Percentiles rank a stretch among this genome's conserved stretches.
phyloP scores from a whole-genome alignment of 306 rosid species.

The Luffa aegyptiaca region DNA sequence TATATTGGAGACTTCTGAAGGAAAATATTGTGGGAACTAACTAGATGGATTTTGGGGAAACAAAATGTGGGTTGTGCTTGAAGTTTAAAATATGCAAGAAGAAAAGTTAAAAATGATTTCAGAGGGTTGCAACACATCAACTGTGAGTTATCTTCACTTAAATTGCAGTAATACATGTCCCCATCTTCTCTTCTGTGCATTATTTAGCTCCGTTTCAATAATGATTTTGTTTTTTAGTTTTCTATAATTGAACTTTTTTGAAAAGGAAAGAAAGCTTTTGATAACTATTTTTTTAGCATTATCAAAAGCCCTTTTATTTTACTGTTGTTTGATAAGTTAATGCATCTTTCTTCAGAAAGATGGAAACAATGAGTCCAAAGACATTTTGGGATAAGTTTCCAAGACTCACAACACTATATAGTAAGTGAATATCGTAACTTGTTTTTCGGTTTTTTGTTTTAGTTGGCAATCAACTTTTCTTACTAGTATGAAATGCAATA shows the following conservation, averaged over 20 bases:
- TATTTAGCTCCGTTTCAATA: background rate
- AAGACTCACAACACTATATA: constrained; percentile 36
- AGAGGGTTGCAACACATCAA: constrained; percentile 28
- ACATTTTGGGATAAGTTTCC: constrained; percentile 37
- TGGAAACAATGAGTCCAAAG: constrained; percentile 23
- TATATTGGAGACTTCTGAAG: background rate
- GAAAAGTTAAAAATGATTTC: constrained; percentile 22
- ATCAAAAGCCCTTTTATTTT: background rate
- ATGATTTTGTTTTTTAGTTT: background rate
- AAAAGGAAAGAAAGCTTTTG: background rate
- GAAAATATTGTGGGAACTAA: constrained; percentile 1
- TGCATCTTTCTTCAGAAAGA: constrained; percentile 17
- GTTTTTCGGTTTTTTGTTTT: background rate
- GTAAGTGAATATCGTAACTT: constrained; percentile 19
- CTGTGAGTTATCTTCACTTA: constrained; percentile 21
- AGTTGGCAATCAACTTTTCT: background rate
- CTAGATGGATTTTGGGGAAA: background rate
- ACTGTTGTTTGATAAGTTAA: background rate
- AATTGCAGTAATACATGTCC: background rate
- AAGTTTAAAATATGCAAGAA: constrained; percentile 22
- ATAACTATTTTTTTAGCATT: background rate
- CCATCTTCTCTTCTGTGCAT: background rate
- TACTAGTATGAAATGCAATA: constrained; percentile 19
- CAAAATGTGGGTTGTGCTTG: constrained; percentile 43
- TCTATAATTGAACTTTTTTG: background rate